Percentiles rank a stretch among this genome's conserved stretches.
Evolutionary conservation across 2,329 filamentous ascomycete species (phyloP).

Genomic region (Curvularia verruculosa): DNA sequence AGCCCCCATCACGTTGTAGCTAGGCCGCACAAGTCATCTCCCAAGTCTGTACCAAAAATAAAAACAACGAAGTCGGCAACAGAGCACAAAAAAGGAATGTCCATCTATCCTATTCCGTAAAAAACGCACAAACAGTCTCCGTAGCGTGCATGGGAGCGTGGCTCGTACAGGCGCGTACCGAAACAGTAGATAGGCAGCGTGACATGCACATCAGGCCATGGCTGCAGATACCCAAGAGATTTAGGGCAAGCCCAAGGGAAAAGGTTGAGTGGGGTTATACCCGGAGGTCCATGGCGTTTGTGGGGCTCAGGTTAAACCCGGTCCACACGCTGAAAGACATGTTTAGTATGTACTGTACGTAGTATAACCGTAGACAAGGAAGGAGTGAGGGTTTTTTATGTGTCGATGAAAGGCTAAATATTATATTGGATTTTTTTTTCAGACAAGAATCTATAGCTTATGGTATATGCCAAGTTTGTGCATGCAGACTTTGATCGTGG

Average conservation of each 20-base stretch:
- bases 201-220: conserved; percentile 11
- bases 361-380: no score
- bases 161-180: conserved; percentile 6
- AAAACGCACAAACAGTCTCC: neutral
- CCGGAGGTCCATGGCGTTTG: neutral
- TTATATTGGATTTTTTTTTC: neutral
- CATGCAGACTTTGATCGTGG: neutral
- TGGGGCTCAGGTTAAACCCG: neutral
- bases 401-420: neutral
- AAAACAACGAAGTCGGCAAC: neutral
- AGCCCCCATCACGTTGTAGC: neutral
- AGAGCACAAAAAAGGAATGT: neutral
- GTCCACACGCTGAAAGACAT: neutral
- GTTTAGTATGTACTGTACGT: no score
- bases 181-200: conserved; percentile 5
- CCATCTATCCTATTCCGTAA: neutral
- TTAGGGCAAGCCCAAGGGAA: neutral
- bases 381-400: neutral
- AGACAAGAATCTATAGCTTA: neutral
- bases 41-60: neutral
- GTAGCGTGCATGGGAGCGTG: neutral
- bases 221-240: conserved; percentile 12
- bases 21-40: neutral
- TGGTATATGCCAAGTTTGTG: neutral
- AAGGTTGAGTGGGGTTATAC: neutral